Conservation (phyloP, 495 filamentous ascomycete species). For the Penicillium coffeae region DNA sequence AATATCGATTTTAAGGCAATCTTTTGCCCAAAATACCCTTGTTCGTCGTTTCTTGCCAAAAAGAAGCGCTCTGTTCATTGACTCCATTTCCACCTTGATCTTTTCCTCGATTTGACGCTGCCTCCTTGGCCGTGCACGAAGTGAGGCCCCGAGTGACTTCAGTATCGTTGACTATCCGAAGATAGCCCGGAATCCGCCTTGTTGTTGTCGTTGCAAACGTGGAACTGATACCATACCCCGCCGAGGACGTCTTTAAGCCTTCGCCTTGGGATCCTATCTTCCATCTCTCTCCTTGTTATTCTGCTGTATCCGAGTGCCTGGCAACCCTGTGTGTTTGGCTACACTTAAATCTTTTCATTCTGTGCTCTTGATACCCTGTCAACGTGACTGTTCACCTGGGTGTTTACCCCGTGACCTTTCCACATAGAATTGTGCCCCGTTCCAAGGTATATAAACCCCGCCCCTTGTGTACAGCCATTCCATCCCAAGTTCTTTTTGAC, state of each 20-base stretch:
- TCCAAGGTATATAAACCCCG: constrained; percentile 16
- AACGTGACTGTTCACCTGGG: constrained; percentile 13
- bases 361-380: constrained; percentile 3
- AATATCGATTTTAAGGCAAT: background rate
- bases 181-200: no score
- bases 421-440: background rate
- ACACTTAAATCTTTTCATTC: background rate
- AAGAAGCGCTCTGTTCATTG: no score
- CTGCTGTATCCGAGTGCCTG: background rate
- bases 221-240: no score
- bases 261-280: background rate
- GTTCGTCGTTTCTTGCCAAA: background rate
- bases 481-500: constrained; percentile 2
- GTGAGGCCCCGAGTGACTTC: no score
- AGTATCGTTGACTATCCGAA: no score
- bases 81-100: no score
- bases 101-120: no score
- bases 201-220: no score
- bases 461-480: constrained; percentile 4
- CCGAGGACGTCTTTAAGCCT: no score
- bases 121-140: no score
- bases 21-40: background rate
- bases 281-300: background rate
- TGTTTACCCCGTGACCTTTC: constrained; percentile 11
- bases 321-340: background rate